Base-by-base conservation (phyloP, 2,329 filamentous ascomycete species). In the Apiospora koreana region DNA sequence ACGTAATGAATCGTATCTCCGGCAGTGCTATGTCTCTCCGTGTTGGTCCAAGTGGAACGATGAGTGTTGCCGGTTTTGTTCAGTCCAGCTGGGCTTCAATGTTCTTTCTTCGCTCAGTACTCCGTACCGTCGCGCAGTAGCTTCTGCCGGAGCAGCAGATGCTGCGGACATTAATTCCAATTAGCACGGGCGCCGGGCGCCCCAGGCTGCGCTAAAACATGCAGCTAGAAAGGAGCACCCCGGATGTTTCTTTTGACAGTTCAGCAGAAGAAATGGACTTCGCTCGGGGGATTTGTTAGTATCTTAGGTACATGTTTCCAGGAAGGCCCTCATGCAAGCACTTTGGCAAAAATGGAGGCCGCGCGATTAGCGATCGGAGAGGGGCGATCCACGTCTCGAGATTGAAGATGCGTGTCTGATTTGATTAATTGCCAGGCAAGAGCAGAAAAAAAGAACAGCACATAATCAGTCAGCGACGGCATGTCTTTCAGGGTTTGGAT, bases 331-430 rank as follows among this genome's bases (percentile, higher is more conserved):
- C 54, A 62, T 62, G 54, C 54, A 62, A 62, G 31, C 54, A 62
- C 54, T 62, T 62, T 62, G 54, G 54, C 31, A 38, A 62, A 62
- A 38, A n/a, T 62, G 54, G 54, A 62, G 31, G 54, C 54, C 54
- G 31, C 54, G 54, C 28, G 54, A 62, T 62, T 62, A 62, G 54
- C 54, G 54, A 62, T 18, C 18, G 54, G 4, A 12, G 21, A n/a
- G 54, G 54, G 54, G 31, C 54, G 54, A 62, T 38, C 31, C 31
- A 38, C 3, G 28, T 38, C 31, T 62, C 31, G 28, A 62, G 21
- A 38, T 38, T 54, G 28, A 38, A 38, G 31, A 38, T 38, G 54
- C 31, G 54, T 62, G 54, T 38, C 31, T 62, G 31, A 23, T 38
- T 62, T 62, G 28, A 62, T 38, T n/a, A 35, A 58, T 14, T 9